Percentiles rank a stretch among this genome's conserved stretches.
Evolutionary conservation across 768 basidiomycete species (phyloP).

Genomic region (Pisolithus marmoratus): DNA sequence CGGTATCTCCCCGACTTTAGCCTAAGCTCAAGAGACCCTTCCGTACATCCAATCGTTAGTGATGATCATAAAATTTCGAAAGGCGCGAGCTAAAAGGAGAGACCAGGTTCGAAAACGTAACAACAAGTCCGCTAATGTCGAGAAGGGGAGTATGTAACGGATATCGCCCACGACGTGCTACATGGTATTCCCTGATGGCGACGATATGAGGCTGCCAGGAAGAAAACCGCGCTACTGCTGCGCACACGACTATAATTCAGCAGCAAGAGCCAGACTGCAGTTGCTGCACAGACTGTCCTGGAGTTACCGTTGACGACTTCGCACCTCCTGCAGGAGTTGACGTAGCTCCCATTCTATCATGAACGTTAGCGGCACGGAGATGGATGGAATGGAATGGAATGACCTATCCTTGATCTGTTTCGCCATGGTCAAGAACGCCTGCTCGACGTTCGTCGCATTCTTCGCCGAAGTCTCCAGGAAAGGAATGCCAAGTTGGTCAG

Average conservation of each 20-base stretch:
- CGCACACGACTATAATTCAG: constrained; percentile 37
- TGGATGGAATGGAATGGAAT: constrained; percentile 10
- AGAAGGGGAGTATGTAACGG: constrained; percentile 28
- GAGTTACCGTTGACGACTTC: constrained; percentile 80
- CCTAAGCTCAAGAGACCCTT: neutral
- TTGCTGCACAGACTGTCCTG: constrained; percentile 78
- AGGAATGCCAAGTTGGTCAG: constrained; percentile 87
- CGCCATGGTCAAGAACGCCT: constrained; percentile 98
- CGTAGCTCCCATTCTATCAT: constrained; percentile 74
- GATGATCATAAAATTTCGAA: neutral
- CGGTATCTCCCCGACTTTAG: no score
- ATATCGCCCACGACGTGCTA: constrained; percentile 28
- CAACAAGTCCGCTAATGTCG: constrained; percentile 2
- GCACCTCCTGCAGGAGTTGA: constrained; percentile 67
- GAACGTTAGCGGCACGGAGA: neutral
- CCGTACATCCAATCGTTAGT: neutral
- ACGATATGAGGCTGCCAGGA: constrained; percentile 16
- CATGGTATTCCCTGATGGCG: constrained; percentile 17
- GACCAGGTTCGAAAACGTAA: constrained; percentile 4
- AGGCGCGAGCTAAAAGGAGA: neutral
- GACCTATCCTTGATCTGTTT: constrained; percentile 93
- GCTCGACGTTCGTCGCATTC: constrained; percentile 97
- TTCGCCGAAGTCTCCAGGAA: constrained; percentile 99
- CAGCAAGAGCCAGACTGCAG: constrained; percentile 74
- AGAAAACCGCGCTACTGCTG: constrained; percentile 10